phyloP scores from a whole-genome alignment of 2,329 filamentous ascomycete genomes.

The Pseudodiploospora longispora region DNA sequence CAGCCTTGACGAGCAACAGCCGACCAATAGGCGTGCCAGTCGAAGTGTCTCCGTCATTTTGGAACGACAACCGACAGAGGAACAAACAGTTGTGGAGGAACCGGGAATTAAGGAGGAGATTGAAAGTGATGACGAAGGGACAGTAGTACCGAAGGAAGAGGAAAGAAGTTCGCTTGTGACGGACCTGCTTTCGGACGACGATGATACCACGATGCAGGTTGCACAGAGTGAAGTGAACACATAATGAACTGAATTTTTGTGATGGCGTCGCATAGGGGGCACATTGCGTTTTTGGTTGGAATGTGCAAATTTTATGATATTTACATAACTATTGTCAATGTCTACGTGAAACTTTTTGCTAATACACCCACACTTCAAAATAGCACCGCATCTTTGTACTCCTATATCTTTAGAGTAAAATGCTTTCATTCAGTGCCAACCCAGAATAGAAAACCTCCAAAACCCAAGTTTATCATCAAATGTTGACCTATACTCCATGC shows the following conservation, averaged over 20 bases:
- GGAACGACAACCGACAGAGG: constrained; percentile 25
- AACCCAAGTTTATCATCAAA: constrained; percentile 58
- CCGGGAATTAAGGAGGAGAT: constrained; percentile 41
- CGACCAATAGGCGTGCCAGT: constrained; percentile 31
- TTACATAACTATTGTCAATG: not conserved
- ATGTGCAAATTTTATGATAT: no score
- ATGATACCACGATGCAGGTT: constrained; percentile 25
- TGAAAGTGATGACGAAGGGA: not conserved
- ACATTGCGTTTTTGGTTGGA: not conserved
- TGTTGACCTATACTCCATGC: constrained; percentile 84
- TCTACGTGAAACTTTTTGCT: constrained; percentile 1
- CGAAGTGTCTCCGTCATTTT: constrained; percentile 33
- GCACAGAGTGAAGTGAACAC: constrained; percentile 10
- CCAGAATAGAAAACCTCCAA: constrained; percentile 52
- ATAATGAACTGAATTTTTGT: constrained; percentile 2
- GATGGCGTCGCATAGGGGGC: not conserved
- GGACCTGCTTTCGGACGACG: constrained; percentile 33
- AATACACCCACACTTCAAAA: not conserved
- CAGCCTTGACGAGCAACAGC: constrained; percentile 39
- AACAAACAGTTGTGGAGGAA: constrained; percentile 33
- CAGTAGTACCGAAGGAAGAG: constrained; percentile 5
- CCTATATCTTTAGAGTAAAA: not conserved
- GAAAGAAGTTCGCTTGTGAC: constrained; percentile 29
- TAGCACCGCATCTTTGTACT: not conserved
- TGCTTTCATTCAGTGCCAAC: constrained; percentile 27